Evolutionary conservation across 768 basidiomycete species (phyloP).

Genomic region (Kwoniella pini): DNA sequence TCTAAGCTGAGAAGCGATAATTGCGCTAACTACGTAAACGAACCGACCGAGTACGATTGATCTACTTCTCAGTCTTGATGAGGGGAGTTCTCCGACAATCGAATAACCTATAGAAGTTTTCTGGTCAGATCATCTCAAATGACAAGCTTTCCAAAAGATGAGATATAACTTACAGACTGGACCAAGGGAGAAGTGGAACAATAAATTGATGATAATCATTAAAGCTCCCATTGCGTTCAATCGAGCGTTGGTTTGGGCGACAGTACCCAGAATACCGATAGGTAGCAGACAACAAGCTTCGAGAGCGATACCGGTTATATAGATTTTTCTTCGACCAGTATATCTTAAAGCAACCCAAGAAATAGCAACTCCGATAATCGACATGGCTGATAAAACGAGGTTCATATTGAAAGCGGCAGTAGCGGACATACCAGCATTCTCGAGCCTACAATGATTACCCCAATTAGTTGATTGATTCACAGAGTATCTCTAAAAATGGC

Average conservation of each 20-base stretch:
- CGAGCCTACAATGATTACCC: conserved; percentile 14
- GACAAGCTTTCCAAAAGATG: background rate
- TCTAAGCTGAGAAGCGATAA: conserved; percentile 23
- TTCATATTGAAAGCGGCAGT: conserved; percentile 32
- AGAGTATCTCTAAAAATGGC: too few species aligned
- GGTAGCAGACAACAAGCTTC: conserved; percentile 20
- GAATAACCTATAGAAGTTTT: conserved; percentile 22
- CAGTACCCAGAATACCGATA: conserved; percentile 34
- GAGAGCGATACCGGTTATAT: conserved; percentile 27
- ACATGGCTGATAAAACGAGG: conserved; percentile 27
- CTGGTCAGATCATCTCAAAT: background rate
- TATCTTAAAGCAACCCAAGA: conserved; percentile 22
- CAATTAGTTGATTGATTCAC: too few species aligned
- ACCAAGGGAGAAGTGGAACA: conserved; percentile 34
- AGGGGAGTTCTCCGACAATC: conserved; percentile 35
- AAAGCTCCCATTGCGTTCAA: conserved; percentile 28
- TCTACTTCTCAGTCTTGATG: conserved; percentile 23
- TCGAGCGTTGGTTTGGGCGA: conserved; percentile 7
- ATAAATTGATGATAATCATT: conserved; percentile 35
- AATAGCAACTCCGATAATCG: conserved; percentile 29
- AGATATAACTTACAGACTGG: conserved; percentile 24
- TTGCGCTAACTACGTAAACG: conserved; percentile 26
- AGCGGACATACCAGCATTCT: conserved; percentile 26
- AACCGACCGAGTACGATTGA: conserved; percentile 33
- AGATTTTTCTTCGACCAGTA: conserved; percentile 34